These are phyloP conservation scores for Paecilomyces dactylethromorphus DNA, from an alignment of 2,329 filamentous ascomycete genomes.

Conservation along the genomic window DNA sequence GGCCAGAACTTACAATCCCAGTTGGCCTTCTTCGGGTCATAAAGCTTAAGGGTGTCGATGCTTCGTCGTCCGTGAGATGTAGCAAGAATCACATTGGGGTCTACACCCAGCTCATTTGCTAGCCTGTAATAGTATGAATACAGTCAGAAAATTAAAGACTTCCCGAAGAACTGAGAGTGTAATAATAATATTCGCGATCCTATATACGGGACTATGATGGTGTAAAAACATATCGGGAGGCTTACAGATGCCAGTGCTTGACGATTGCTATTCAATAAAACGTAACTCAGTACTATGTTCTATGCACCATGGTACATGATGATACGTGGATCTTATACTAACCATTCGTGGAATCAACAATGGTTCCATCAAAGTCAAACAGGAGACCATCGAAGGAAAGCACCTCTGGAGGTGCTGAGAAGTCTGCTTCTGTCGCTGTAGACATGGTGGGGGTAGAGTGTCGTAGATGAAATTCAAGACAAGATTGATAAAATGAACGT, in stretches of 20 bases:
- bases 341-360: constrained; percentile 43
- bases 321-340: constrained; percentile 7
- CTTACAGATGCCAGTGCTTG: constrained; percentile 57
- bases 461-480: not conserved
- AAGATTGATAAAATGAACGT: not conserved
- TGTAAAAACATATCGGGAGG: constrained; percentile 7
- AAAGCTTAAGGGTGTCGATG: constrained; percentile 75
- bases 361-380: constrained; percentile 45
- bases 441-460: constrained; percentile 21
- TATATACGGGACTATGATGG: not conserved
- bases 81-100: constrained; percentile 75
- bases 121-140: constrained; percentile 23
- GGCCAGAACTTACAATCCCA: constrained; percentile 70
- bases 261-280: constrained; percentile 51
- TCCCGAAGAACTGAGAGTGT: not conserved
- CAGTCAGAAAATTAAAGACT: not conserved
- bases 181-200: not conserved
- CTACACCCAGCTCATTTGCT: constrained; percentile 74
- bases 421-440: constrained; percentile 21
- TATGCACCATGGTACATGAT: constrained; percentile 24
- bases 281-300: constrained; percentile 45
- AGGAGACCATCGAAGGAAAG: constrained; percentile 37
- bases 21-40: constrained; percentile 79
- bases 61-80: constrained; percentile 86
- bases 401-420: constrained; percentile 33